phyloP scores from a whole-genome alignment of 129 eudicot species.

The Tanacetum coccineum region DNA sequence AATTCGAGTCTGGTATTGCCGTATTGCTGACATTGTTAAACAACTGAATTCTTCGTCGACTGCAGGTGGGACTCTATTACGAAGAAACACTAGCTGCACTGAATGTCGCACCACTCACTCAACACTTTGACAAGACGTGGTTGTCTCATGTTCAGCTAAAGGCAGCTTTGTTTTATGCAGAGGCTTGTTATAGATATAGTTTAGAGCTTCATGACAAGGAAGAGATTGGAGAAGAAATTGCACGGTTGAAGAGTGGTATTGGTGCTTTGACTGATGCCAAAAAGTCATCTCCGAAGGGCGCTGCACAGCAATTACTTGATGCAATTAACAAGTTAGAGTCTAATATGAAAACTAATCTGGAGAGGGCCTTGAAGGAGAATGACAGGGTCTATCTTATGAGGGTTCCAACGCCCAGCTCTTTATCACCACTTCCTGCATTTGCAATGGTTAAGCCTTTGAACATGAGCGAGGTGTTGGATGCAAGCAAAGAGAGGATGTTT shows the following conservation, averaged over 20 bases:
- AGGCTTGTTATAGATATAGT: slow-evolving; percentile 94
- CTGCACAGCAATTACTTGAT: slow-evolving; percentile 90
- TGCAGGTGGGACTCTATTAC: slow-evolving; percentile 83
- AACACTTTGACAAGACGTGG: slow-evolving; percentile 92
- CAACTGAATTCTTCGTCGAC: slow-evolving; percentile 1
- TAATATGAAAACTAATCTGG: slow-evolving; percentile 68
- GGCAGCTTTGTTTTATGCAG: slow-evolving; percentile 85
- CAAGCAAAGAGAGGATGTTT: slow-evolving; percentile 92
- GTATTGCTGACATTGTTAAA: neutral
- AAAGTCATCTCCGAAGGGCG: slow-evolving; percentile 79
- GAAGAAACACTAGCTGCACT: slow-evolving; percentile 89
- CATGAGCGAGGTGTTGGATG: slow-evolving; percentile 82
- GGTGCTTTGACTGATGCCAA: slow-evolving; percentile 68
- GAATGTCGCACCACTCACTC: slow-evolving; percentile 68
- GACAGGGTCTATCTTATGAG: slow-evolving; percentile 97
- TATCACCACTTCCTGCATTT: slow-evolving; percentile 79
- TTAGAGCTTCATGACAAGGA: slow-evolving; percentile 95
- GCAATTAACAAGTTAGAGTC: slow-evolving; percentile 71
- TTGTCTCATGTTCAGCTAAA: slow-evolving; percentile 88
- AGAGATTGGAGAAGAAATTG: slow-evolving; percentile 97
- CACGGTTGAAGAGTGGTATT: slow-evolving; percentile 82
- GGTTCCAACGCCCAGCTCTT: slow-evolving; percentile 86
- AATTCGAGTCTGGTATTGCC: neutral
- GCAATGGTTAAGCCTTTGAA: slow-evolving; percentile 90
- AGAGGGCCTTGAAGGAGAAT: slow-evolving; percentile 91